These are phyloP conservation scores for Polytrichum commune DNA, from an alignment of 225 moss, liverwort and hornwort species.

Conservation along the genomic window DNA sequence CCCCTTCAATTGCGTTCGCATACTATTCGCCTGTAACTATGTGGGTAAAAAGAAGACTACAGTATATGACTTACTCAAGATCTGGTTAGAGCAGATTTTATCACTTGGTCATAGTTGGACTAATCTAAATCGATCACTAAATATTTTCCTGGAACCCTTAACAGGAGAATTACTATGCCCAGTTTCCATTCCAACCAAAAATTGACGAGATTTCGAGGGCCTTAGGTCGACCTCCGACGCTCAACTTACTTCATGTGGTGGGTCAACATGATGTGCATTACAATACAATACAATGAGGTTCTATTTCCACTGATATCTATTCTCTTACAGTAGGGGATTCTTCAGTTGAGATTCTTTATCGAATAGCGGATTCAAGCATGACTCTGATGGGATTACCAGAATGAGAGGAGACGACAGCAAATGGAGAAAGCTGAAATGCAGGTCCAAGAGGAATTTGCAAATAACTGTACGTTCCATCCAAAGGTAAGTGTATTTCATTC, in stretches of 20 bases:
- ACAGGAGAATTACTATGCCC: constrained; percentile 54
- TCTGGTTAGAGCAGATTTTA: too few species aligned
- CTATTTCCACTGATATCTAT: too few species aligned
- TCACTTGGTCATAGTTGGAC: too few species aligned
- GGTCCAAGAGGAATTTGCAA: constrained; percentile 51
- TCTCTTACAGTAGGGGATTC: too few species aligned
- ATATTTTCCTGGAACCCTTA: neutral
- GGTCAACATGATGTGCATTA: neutral
- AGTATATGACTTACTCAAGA: too few species aligned
- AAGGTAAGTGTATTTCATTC: constrained; percentile 41
- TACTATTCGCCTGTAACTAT: too few species aligned
- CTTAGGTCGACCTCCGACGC: constrained; percentile 65
- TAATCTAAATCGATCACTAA: too few species aligned
- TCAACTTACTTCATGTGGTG: constrained; percentile 66
- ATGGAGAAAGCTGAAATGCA: constrained; percentile 32
- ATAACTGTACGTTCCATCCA: constrained; percentile 75
- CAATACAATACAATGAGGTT: too few species aligned
- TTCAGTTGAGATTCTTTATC: neutral
- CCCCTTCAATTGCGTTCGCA: too few species aligned
- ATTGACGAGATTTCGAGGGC: constrained; percentile 77
- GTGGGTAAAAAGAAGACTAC: too few species aligned
- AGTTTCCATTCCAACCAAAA: constrained; percentile 79
- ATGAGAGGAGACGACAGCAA: constrained; percentile 40
- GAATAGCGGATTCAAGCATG: neutral
- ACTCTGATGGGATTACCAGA: constrained; percentile 14